Percentiles rank a stretch among this genome's conserved stretches.
Evolutionary conservation across 179 eudicot species (phyloP).

Genomic region (Sideroxylon spinosum): DNA sequence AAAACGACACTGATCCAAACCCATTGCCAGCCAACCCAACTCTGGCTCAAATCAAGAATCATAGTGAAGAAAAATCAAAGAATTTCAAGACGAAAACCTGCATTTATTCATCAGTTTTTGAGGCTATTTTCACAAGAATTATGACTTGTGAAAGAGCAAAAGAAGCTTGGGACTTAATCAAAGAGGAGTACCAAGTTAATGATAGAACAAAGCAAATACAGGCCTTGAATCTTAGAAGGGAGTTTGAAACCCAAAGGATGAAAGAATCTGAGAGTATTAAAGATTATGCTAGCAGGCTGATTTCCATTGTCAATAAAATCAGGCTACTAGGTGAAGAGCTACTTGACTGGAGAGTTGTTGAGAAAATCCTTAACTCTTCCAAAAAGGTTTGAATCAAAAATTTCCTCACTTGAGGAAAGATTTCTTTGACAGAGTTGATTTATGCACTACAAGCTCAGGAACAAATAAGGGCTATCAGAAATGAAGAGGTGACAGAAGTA

Average conservation of each 20-base stretch:
- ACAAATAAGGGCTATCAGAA: neutral
- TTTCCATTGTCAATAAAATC: too few species aligned
- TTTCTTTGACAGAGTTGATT: neutral
- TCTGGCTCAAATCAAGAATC: neutral
- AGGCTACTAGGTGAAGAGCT: neutral
- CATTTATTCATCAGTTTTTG: neutral
- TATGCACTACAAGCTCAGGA: neutral
- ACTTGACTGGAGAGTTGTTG: neutral
- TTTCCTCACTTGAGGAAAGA: neutral
- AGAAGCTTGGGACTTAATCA: neutral
- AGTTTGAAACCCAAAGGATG: neutral
- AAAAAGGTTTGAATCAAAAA: neutral
- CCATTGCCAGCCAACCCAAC: neutral
- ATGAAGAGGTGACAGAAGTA: too few species aligned
- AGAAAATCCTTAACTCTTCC: neutral
- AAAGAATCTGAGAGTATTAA: neutral
- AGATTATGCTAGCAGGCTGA: neutral
- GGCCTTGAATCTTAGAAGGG: neutral
- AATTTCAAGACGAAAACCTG: neutral
- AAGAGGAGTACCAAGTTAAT: neutral
- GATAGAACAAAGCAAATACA: neutral
- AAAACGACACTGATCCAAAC: neutral
- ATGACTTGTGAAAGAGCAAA: neutral
- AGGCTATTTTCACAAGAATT: neutral
- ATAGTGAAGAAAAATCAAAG: neutral